Evolutionary conservation across 805 yeast species (phyloP), one percentile per base, ranked within the genome.

Genomic region (Hanseniaspora taiwanica): DNA sequence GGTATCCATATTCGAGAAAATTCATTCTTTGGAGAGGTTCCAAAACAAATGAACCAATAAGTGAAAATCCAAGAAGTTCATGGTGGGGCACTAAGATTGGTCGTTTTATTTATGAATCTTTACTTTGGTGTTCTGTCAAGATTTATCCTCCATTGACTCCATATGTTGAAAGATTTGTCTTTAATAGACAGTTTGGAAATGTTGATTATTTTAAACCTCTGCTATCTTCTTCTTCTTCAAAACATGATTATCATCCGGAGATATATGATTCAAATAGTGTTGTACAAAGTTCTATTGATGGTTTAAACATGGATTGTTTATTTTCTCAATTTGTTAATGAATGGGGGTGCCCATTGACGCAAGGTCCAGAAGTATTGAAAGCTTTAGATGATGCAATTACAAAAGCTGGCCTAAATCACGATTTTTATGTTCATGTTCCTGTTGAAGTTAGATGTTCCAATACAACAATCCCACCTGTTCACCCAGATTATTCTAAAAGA

Each of bases 261-360:
- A n/a, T n/a, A n/a, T n/a, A n/a, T n/a, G n/a, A n/a, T n/a, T n/a
- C n/a, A n/a, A 20, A 24, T n/a, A 81, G 83, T 2, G 38, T 35
- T 41, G 84, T 87, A 9, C 85, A 79, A 52, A 71, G 74, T 43
- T 80, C 94, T 3, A 89, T 83, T 35, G 83, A 81, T 44, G 95
- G 89, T 6, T 74, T 89, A 52, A 85, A 83, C 59, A 84, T 89
- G 94, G 97, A 91, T 64, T 91, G 97, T 58, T 65, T 89, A 49
- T 89, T 85, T 59, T 77, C 86, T 35, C 98, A 89, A 60, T 87
- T 78, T 61, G 97, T 89, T 38, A 78, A 87, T 55, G 98, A 89
- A 63, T 89, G 97, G 97, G 86, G 91, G n/a, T 74, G 93, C 37
- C 97, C 97, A 17, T 63, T 89, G 53, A 69, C 63, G 19, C 71